Base-by-base conservation (phyloP, 352 stramenopile species). In the Peronospora tabacina region DNA sequence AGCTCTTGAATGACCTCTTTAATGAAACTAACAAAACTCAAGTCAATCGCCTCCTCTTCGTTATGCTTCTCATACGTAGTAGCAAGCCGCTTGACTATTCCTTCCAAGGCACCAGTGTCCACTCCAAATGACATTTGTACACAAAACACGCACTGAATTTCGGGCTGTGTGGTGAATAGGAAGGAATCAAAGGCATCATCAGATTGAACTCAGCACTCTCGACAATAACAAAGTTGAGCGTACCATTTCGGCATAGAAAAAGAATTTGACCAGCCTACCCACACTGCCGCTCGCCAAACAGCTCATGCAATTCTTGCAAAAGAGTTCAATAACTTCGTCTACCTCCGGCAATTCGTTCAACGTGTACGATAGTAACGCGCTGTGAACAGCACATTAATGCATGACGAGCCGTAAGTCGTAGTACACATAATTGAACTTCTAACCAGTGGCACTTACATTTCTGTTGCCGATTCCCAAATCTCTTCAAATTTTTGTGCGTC, bases 201-300 rank as follows among this genome's bases (percentile, higher is more conserved):
- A 60, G 36, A 40, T n/a, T 39, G 3, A 33, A 11, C 24, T 33
- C 13, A 32, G 10, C 9, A 35, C 26, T 22, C 37, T 19, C 6
- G 11, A 49, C 26, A 52, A 36, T 5, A 34, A 5, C 13, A 15
- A 3, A 39, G 16, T 33, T 17, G 7, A 61, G 5, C 48, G 22
- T 66, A 90, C 81, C 83, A 90, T 89, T 65, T 91, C 77, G 8
- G 70, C 79, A 37, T 77, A 91, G 54, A 94, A 94, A 63, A 82
- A 94, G 39, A 94, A 94, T 57, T 94, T 94, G 64, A 90, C 66
- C 15, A 85, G 44, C 35, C 72, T 74, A 12, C 86, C 61, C 32
- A 91, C 55, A 11, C 70, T 69, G 11, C 83, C 83, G 44, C 79
- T 90, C 16, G 83, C 83, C 49, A 94, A 61, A 63, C 83, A 94